Conservation (phyloP, 163 green algal species). For the Smithsoniella earleae region DNA sequence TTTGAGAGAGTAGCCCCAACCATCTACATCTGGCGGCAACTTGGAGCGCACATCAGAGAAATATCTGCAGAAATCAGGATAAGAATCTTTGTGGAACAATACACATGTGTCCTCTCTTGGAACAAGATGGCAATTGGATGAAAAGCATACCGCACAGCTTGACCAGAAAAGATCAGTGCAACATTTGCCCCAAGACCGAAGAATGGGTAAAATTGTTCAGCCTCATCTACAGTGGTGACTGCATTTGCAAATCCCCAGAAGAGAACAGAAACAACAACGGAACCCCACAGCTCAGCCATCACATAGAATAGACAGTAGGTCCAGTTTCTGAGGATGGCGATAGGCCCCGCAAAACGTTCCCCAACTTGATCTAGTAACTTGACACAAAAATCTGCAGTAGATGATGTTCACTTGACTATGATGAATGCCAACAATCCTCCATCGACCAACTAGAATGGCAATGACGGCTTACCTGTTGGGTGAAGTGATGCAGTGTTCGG, state of each 20-base stretch:
- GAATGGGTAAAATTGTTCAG: slow-evolving; percentile 96
- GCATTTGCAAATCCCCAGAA: slow-evolving; percentile 98
- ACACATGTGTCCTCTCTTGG: too few species aligned
- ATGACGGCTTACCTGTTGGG: slow-evolving; percentile 57
- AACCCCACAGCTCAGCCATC: slow-evolving; percentile 98
- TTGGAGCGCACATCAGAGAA: slow-evolving; percentile 71
- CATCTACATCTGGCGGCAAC: slow-evolving; percentile 88
- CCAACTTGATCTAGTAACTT: slow-evolving; percentile 66
- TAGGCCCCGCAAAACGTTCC: slow-evolving; percentile 82
- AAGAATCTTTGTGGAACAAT: too few species aligned
- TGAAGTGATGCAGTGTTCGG: slow-evolving; percentile 80
- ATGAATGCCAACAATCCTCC: background rate
- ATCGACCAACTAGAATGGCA: background rate
- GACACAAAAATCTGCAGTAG: slow-evolving; percentile 59
- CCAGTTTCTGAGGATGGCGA: slow-evolving; percentile 98
- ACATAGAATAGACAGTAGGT: slow-evolving; percentile 99
- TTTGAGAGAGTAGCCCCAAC: slow-evolving; percentile 91
- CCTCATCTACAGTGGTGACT: slow-evolving; percentile 94
- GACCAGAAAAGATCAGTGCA: slow-evolving; percentile 93
- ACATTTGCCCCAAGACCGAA: slow-evolving; percentile 98
- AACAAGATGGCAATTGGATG: too few species aligned
- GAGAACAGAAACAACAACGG: slow-evolving; percentile 96
- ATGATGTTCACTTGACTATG: background rate
- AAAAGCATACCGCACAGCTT: slow-evolving; percentile 83
- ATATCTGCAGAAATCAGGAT: slow-evolving; percentile 30